Evolutionary conservation across 768 basidiomycete species (phyloP).

Genomic region (Dioszegia hungarica): DNA sequence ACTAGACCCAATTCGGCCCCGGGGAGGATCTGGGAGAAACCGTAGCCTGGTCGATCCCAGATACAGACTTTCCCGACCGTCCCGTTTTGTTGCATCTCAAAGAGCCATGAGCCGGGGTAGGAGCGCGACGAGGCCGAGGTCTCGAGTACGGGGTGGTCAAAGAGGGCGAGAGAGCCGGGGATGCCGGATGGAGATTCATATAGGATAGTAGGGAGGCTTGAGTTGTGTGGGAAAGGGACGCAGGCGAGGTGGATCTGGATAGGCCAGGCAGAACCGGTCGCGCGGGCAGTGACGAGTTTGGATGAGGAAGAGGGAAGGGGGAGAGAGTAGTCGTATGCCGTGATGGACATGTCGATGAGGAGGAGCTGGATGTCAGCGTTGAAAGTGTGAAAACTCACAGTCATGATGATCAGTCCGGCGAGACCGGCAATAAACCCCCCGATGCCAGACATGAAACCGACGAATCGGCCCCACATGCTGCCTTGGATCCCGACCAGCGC

Average conservation of each 20-base stretch:
- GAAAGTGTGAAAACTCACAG: constrained; percentile 22
- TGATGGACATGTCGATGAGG: constrained; percentile 42
- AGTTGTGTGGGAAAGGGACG: constrained; percentile 14
- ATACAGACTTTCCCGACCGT: constrained; percentile 43
- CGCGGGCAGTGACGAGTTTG: constrained; percentile 24
- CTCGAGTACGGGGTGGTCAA: constrained; percentile 23
- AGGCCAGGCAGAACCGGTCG: constrained; percentile 28
- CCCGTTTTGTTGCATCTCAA: constrained; percentile 38
- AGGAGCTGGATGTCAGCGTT: constrained; percentile 28
- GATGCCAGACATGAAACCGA: constrained; percentile 28
- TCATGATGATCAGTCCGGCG: constrained; percentile 33
- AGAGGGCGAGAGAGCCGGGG: constrained; percentile 41
- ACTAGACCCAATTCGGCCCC: constrained; percentile 41
- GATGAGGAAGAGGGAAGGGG: constrained; percentile 29
- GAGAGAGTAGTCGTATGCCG: constrained; percentile 40
- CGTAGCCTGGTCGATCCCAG: constrained; percentile 50
- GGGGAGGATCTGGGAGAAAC: constrained; percentile 41
- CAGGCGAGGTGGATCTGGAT: constrained; percentile 43
- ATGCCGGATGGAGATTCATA: constrained; percentile 47
- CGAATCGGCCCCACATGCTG: constrained; percentile 26
- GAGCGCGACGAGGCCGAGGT: constrained; percentile 13
- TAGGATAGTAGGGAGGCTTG: constrained; percentile 37
- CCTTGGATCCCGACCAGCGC: constrained; percentile 42
- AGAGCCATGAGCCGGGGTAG: constrained; percentile 44
- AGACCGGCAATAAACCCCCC: constrained; percentile 42